Evolutionary conservation across 208 protist genomes (phyloP), one percentile per base, ranked within the genome.

Genomic region (Borovskyia barvae): DNA sequence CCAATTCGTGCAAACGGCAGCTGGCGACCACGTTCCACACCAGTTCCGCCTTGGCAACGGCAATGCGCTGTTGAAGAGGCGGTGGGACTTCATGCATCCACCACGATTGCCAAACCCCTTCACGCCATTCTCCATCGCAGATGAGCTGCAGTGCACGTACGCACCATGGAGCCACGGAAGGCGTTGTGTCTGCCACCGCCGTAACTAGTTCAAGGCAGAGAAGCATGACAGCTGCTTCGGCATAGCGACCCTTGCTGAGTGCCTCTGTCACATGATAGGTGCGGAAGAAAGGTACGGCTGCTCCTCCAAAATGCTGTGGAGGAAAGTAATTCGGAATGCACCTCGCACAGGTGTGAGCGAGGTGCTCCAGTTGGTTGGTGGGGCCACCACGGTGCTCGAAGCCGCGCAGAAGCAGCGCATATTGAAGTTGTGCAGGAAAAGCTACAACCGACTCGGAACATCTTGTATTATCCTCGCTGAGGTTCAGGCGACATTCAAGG

Each of bases 11-110:
- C 50, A 94, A 49, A 14, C 87, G 80, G 45, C 71, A 79, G 57
- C 83, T 94, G 24, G 78, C 80, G 41, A 91, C 32, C 32, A 87
- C 70, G 49, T 94, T 94, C 81, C 83, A 94, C 28, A 90, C 24
- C 22, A 94, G 55, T 17, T 64, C 60, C 3, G 50, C 25, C 49
- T 74, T 72, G 26, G 80, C 81, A 12, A 26, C 22, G 26, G 25
- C 36, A 26, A 85, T 55, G 57, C 75, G 64, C 19, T 24, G 12
- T 35, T 54, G 79, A 24, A 80, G 40, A 6, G 50, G 17, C 20
- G 35, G 28, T 7, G 82, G 80, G 14, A 87, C 72, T 28, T 69
- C 42, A 37, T 66, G 51, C 19, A 69, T 53, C 47, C 68, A 90
- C 62, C 68, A 75, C 55, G 80, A 48, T 22, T 54, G 70, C 66